These are phyloP conservation scores for Ustilago loliicola DNA, from an alignment of 1,284 basidiomycete genomes.

Conservation along the genomic window DNA sequence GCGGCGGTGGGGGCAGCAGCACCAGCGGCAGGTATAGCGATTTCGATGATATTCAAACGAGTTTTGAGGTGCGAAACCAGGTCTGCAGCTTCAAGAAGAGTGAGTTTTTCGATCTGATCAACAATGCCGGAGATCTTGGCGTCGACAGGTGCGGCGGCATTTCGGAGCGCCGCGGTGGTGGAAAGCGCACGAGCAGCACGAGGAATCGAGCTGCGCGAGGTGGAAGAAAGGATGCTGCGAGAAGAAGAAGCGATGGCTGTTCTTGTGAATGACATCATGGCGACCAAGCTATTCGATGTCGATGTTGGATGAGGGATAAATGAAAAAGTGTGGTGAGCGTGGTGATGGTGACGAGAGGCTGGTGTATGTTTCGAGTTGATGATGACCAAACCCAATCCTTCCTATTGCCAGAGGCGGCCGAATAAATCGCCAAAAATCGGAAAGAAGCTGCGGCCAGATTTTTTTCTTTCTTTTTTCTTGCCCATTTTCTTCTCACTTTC, in stretches of 20 bases:
- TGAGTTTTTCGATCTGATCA: conserved; percentile 90
- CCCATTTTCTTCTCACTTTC: conserved; percentile 12
- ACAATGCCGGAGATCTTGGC: conserved; percentile 87
- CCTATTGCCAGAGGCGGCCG: conserved; percentile 1
- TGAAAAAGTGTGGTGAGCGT: no score
- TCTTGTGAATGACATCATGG: conserved; percentile 26
- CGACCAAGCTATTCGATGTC: not conserved
- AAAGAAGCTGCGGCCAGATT: not conserved
- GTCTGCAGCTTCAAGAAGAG: conserved; percentile 96
- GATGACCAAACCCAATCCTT: conserved; percentile 8
- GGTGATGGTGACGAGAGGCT: conserved; percentile 7
- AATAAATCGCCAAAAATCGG: conserved; percentile 31
- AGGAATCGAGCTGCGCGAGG: conserved; percentile 23
- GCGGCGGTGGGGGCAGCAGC: conserved; percentile 65
- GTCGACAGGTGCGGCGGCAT: conserved; percentile 34
- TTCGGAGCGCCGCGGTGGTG: conserved; percentile 13
- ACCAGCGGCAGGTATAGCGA: conserved; percentile 88
- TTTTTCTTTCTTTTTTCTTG: conserved; percentile 9
- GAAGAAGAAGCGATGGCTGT: conserved; percentile 39
- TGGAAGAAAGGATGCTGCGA: conserved; percentile 29
- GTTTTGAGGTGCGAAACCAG: conserved; percentile 92
- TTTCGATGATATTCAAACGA: conserved; percentile 96
- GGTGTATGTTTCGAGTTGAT: not conserved
- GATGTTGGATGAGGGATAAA: not conserved
- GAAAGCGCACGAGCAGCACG: conserved; percentile 22